phyloP scores from a whole-genome alignment of 208 protist species.

The Balamuthia mandrillaris region DNA sequence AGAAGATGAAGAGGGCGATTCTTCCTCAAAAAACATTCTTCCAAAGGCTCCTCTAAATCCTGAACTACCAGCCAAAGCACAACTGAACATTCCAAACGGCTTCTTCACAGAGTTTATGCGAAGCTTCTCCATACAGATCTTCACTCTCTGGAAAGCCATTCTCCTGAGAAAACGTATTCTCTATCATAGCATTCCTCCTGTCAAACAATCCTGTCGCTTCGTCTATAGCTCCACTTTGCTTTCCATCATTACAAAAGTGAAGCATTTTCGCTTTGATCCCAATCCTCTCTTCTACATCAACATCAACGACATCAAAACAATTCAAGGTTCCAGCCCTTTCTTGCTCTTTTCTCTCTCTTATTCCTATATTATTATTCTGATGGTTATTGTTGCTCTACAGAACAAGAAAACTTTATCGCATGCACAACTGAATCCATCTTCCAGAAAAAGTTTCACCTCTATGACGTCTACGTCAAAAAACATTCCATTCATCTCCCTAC shows the following conservation, averaged over 20 bases:
- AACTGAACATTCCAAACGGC: not conserved
- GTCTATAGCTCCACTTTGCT: slow-evolving; percentile 26
- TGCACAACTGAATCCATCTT: slow-evolving; percentile 18
- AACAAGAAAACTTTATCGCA: not conserved
- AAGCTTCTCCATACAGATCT: not conserved
- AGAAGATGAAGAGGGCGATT: too few relatives aligned
- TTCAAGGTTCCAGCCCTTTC: too few relatives aligned
- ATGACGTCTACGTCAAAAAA: slow-evolving; percentile 14
- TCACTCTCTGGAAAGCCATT: slow-evolving; percentile 4
- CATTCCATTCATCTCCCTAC: not conserved
- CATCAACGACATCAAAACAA: slow-evolving; percentile 5
- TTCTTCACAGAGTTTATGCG: not conserved
- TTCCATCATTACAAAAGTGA: not conserved
- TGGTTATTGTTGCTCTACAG: too few relatives aligned
- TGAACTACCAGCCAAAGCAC: not conserved
- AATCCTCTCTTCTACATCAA: slow-evolving; percentile 36
- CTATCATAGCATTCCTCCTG: not conserved
- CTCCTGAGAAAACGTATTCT: slow-evolving; percentile 2
- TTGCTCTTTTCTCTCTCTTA: too few relatives aligned
- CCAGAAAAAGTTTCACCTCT: slow-evolving; percentile 19
- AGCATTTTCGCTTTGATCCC: not conserved
- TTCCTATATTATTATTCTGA: too few relatives aligned
- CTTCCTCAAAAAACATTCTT: too few relatives aligned
- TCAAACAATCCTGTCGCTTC: not conserved
- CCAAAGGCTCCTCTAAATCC: too few relatives aligned